Percentiles rank a stretch among this genome's conserved stretches.
Evolutionary conservation across 2,329 filamentous ascomycete genomes (phyloP).

Genomic region (Aotearoamyces nothofagi): DNA sequence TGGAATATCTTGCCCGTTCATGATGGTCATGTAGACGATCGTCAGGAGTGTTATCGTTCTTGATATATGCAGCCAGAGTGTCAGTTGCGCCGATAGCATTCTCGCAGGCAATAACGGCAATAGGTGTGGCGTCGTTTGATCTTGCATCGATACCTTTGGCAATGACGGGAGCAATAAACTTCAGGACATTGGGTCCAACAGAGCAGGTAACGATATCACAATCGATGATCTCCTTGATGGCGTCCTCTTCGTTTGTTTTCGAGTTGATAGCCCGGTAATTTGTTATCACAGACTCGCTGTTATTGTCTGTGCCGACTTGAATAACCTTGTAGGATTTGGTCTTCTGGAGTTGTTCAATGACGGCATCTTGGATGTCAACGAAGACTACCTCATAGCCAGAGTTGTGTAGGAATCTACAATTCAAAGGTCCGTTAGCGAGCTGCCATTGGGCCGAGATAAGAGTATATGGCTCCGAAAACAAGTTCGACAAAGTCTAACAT

Average conservation of each 20-base stretch:
- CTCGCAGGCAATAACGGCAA: slow-evolving; percentile 94
- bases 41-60: slow-evolving; percentile 55
- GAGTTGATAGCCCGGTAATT: slow-evolving; percentile 98
- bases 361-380: slow-evolving; percentile 74
- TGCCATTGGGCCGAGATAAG: slow-evolving; percentile 2
- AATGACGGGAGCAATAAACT: slow-evolving; percentile 90
- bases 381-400: slow-evolving; percentile 95
- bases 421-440: slow-evolving; percentile 43
- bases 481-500: background rate
- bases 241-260: slow-evolving; percentile 64
- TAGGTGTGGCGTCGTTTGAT: slow-evolving; percentile 43
- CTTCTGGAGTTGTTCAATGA: slow-evolving; percentile 68
- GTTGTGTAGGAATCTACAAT: slow-evolving; percentile 60
- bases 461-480: background rate
- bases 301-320: slow-evolving; percentile 76
- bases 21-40: slow-evolving; percentile 53
- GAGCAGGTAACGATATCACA: slow-evolving; percentile 93
- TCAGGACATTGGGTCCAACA: slow-evolving; percentile 89
- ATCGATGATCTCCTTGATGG: slow-evolving; percentile 71
- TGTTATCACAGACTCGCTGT: slow-evolving; percentile 67
- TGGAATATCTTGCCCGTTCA: slow-evolving; percentile 76
- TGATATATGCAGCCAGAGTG: slow-evolving; percentile 70
- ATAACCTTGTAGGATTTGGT: slow-evolving; percentile 76
- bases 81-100: slow-evolving; percentile 94
- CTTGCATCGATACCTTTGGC: slow-evolving; percentile 83